A percentile compares a stretch with the other conserved stretches of the same genome.
These are phyloP conservation scores for Starmerella stigmatis DNA, from an alignment of 805 yeast genomes.

Conservation along the genomic window DNA sequence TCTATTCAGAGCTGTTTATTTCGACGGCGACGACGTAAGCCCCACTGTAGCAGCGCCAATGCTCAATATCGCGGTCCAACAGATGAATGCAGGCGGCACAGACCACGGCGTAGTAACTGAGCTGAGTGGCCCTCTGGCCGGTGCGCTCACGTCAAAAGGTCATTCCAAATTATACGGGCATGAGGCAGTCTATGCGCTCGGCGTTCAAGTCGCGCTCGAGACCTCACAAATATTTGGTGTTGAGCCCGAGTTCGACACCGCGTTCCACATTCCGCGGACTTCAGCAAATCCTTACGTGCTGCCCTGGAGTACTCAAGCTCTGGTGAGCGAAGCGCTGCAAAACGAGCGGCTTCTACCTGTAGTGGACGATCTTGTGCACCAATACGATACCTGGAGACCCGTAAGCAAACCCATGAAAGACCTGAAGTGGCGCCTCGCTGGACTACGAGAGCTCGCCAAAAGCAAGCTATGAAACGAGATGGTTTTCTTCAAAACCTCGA, in stretches of 20 bases:
- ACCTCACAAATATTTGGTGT: conserved; percentile 45
- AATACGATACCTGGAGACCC: conserved; percentile 79
- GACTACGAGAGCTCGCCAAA: conserved; percentile 29
- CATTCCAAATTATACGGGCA: conserved; percentile 86
- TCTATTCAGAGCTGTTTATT: conserved; percentile 76
- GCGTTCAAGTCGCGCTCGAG: conserved; percentile 61
- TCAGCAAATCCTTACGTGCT: conserved; percentile 66
- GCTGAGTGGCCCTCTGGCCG: conserved; percentile 67
- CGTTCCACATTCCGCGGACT: conserved; percentile 44
- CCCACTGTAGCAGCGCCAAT: conserved; percentile 71
- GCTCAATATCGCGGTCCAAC: conserved; percentile 59
- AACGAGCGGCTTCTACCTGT: conserved; percentile 30
- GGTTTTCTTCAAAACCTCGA: too few relatives aligned
- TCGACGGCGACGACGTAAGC: conserved; percentile 69
- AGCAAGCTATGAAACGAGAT: conserved; percentile 22
- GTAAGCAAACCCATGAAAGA: conserved; percentile 73
- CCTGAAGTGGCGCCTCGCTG: conserved; percentile 67
- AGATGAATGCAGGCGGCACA: conserved; percentile 64
- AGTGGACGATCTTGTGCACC: conserved; percentile 46
- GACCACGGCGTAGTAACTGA: conserved; percentile 85
- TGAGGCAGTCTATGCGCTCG: conserved; percentile 71
- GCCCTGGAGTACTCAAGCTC: conserved; percentile 89
- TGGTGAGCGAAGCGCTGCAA: conserved; percentile 47
- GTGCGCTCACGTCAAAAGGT: conserved; percentile 90
- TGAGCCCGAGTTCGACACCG: conserved; percentile 24